Evolutionary conservation across 2,329 filamentous ascomycete species (phyloP), one percentile per base, ranked within the genome.

Genomic region (Pseudogymnoascus sp.): DNA sequence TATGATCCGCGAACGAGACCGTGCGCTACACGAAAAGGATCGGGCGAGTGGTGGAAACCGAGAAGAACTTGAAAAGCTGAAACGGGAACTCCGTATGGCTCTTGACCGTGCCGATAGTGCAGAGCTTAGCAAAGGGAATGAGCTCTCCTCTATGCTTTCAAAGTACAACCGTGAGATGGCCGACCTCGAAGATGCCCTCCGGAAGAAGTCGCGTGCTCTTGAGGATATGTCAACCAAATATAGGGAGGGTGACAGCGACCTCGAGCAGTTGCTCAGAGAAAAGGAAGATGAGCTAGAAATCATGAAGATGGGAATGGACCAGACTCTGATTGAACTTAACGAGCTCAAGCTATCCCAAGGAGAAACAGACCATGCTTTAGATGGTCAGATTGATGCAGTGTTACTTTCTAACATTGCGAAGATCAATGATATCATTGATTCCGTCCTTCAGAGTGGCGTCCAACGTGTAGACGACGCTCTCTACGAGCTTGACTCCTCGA

Each of bases 241-340:
- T 62, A 85, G 86, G 26, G 90, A 96, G 67, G 90, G 90, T 45
- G 89, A 88, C 74, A 89, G 88, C 0, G 95, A 97, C 72, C 86
- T 96, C 21, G 92, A 97, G 74, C 84, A 88, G 66, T 83, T 90
- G 62, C 82, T 99, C 34, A 88, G 89, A 57, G 95, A 97, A 67
- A 97, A 97, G 80, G 95, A 99, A 73, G 93, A 97, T 71, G 95
- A 99, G 77, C 86, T 99, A 26, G 95, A 97, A 76, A 93, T 97
- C 57, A 96, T 96, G 83, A 96, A 97, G 79, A 91, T 93, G 54
- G 93, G 92, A 71, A 96, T 99, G 91, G 95, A 99, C 73, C 90
- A 97, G 78, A 93, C 93, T 2, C 79, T 99, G 64, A 84, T 97
- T 62, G 93, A 97, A 77, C 82, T 99, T 65, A 93, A 96, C 72